phyloP scores from a whole-genome alignment of 1,284 basidiomycete species.

The Leccinum subrobustum region DNA sequence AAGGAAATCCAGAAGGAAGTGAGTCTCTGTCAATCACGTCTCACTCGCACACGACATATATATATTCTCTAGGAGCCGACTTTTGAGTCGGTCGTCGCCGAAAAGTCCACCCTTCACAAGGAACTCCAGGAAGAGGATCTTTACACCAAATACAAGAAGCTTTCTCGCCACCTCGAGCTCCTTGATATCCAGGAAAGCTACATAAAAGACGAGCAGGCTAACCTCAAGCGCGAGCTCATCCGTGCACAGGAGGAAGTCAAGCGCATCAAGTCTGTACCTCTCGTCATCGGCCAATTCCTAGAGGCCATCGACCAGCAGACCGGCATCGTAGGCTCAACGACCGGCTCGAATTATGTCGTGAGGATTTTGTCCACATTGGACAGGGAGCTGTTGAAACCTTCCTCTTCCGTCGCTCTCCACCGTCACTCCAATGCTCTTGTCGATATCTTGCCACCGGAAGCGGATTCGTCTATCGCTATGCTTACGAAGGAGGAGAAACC shows the following conservation, averaged over 20 bases:
- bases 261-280: constrained; percentile 97
- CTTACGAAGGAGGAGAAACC: constrained; percentile 92
- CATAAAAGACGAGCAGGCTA: constrained; percentile 98
- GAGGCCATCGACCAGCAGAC: constrained; percentile 99
- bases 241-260: constrained; percentile 99
- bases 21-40: constrained; percentile 25
- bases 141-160: constrained; percentile 94
- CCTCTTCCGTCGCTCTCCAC: constrained; percentile 95
- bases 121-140: constrained; percentile 91
- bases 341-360: constrained; percentile 98
- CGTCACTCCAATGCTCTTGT: constrained; percentile 98
- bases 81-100: constrained; percentile 82
- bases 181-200: constrained; percentile 96
- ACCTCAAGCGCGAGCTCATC: constrained; percentile 96
- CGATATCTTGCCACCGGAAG: constrained; percentile 97
- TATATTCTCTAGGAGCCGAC: constrained; percentile 72
- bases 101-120: constrained; percentile 84
- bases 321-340: constrained; percentile 97
- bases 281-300: constrained; percentile 99
- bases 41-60: background rate
- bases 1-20: constrained; percentile 88
- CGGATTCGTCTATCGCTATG: constrained; percentile 96
- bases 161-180: constrained; percentile 90
- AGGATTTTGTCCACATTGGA: constrained; percentile 97
- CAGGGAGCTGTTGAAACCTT: constrained; percentile 95